Evolutionary conservation across 805 yeast genomes (phyloP), one percentile per base, ranked within the genome.

Genomic region (Metschnikowia aberdeeniae): DNA sequence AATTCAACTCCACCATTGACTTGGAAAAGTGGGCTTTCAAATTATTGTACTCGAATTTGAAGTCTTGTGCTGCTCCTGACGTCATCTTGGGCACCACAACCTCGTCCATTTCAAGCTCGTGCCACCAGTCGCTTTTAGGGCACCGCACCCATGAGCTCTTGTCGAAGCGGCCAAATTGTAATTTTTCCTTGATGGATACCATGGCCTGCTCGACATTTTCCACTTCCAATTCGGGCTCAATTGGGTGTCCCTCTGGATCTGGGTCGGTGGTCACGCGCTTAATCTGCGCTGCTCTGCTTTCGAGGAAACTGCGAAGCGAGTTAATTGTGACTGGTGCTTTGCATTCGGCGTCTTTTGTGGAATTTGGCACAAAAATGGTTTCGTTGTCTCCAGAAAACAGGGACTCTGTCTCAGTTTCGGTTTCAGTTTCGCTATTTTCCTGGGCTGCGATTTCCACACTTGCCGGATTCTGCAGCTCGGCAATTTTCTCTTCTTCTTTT

Each of bases 41-140:
- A 20, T 39, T 24, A 9, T 30, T 22, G 10, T 35, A 32, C 4
- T 22, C 35, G 10, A 34, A 39, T 22, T 39, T 14, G 35, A 39
- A 14, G 22, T 39, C 42, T 7, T 30, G 31, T 1, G 14, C 42
- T 10, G 42, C 42, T 2, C 42, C 42, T 5, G 14, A 6, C 2
- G 30, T n/a, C 20, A 39, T 17, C 22, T 39, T 32, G 7, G 42
- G 42, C 5, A 39, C 35, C 4, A 39, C 31, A 26, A 20, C 11
- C 13, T 30, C 29, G 10, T 39, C 42, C 13, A 39, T 27, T 5
- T 19, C 42, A 14, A 39, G 42, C 28, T 39, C 42, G n/a, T 39
- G 29, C 42, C 42, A 39, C 42, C 34, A 39, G 7, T 9, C 11
- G 9, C 35, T 31, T 22, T 39, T 30, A 10, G 36, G 29, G 14